Conservation (phyloP, 305 asterid species). For the Fraxinus paxiana region DNA sequence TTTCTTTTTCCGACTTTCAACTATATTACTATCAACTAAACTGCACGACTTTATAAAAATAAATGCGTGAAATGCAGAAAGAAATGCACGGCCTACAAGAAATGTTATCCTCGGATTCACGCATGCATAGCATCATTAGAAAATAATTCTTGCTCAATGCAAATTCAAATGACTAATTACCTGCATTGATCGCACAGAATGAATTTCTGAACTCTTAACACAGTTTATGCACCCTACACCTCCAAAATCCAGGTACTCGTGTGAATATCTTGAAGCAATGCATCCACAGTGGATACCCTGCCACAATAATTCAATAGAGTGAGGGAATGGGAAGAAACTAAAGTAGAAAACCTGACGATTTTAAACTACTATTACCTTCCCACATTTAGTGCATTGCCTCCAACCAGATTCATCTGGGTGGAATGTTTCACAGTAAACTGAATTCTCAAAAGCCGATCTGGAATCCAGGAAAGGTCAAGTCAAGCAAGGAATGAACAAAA, state of each 20-base stretch:
- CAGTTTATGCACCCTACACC: slow-evolving; percentile 42
- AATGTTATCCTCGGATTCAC: background rate
- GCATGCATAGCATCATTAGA: background rate
- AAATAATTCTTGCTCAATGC: background rate
- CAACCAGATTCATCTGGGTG: slow-evolving; percentile 46
- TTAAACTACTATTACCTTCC: slow-evolving; percentile 32
- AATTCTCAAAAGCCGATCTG: slow-evolving; percentile 39
- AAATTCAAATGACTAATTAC: slow-evolving; percentile 19
- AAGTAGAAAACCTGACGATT: background rate
- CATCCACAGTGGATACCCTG: slow-evolving; percentile 53
- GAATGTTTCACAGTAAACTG: slow-evolving; percentile 39
- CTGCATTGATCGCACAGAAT: slow-evolving; percentile 23
- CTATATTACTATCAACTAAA: background rate
- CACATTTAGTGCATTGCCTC: slow-evolving; percentile 44
- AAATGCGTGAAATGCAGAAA: background rate
- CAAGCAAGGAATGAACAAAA: background rate
- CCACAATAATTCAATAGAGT: slow-evolving; percentile 13
- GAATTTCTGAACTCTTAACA: slow-evolving; percentile 27
- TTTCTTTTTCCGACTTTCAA: background rate
- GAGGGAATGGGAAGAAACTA: background rate
- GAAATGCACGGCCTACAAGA: background rate
- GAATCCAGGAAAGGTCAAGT: background rate
- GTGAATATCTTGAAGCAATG: slow-evolving; percentile 39
- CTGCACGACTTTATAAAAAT: background rate
- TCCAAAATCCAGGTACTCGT: slow-evolving; percentile 42